phyloP scores from a whole-genome alignment of 768 basidiomycete species.

The Clitopilus hobsonii region DNA sequence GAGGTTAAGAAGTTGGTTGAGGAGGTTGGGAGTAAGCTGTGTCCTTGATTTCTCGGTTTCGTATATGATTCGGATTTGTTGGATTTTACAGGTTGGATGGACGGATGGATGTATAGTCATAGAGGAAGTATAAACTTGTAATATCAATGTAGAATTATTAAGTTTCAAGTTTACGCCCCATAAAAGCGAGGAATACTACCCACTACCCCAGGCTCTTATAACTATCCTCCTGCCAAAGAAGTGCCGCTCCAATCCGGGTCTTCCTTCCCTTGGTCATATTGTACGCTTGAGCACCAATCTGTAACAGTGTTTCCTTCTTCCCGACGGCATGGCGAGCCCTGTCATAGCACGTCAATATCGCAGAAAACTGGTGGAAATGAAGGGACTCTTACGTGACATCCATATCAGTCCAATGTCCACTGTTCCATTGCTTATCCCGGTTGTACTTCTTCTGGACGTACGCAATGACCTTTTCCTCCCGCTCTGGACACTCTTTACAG shows the following conservation, averaged over 20 bases:
- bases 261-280: neutral
- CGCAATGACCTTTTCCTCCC: neutral
- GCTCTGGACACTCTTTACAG: neutral
- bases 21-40: slow-evolving; percentile 53
- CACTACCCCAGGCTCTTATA: too few relatives aligned
- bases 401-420: neutral
- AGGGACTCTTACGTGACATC: neutral
- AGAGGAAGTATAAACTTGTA: too few relatives aligned
- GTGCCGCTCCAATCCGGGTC: neutral
- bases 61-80: neutral
- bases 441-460: neutral
- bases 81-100: too few relatives aligned
- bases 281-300: neutral
- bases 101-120: too few relatives aligned
- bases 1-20: slow-evolving; percentile 61
- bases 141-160: too few relatives aligned
- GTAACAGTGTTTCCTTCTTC: neutral
- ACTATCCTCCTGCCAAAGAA: neutral
- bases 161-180: too few relatives aligned
- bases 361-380: neutral
- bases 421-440: neutral
- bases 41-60: slow-evolving; percentile 22
- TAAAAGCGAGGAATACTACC: too few relatives aligned
- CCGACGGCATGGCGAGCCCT: neutral
- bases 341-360: neutral